Base-by-base conservation (phyloP, 225 moss, liverwort and hornwort species). In the Sphagnum contortum region DNA sequence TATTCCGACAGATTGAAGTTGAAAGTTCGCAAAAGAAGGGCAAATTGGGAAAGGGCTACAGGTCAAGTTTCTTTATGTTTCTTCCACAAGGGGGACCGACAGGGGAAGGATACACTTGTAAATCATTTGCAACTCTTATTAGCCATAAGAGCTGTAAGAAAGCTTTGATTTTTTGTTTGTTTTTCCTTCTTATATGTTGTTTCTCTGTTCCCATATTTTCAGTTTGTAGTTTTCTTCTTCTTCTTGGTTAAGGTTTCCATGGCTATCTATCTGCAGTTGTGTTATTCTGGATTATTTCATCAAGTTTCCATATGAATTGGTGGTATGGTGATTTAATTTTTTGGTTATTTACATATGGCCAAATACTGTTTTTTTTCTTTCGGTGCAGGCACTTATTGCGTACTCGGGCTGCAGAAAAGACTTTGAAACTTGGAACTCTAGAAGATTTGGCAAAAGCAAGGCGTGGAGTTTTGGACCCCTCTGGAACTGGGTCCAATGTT, bases 1-100 rank as follows among this genome's bases (percentile, higher is more conserved):
- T 98, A n/a, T 98, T 98, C 66, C 85, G 96, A 7, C 72, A 79
- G 50, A 72, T 85, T 29, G 96, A 98, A 78, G 70, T 80, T 47
- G 75, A 79, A 49, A 47, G 75, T 52, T 76, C 88, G 0, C 29
- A 29, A 29, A 98, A 86, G 71, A 87, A 86, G 57, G 68, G 61
- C 62, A 98, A 87, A 66, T 2, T 77, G 62, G 88, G 86, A 51
- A 82, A 79, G 68, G 75, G 76, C 68, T 85, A 85, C 76, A 81
- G 81, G 84, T 84, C 48, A 6, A 52, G 9, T 52, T 52, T 5
- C 52, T 52, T 52, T 52, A 5, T 9, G 7, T 52, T 52, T 52
- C 52, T 5, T 52, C 52, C 9, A 52, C 9, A 6, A 64, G 64
- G 64, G 49, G 64, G 49, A 64, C 47, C 47, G 49, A 12, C 62